Base-by-base conservation (phyloP, 2,329 filamentous ascomycete species). In the Teratosphaeria gauchensis region DNA sequence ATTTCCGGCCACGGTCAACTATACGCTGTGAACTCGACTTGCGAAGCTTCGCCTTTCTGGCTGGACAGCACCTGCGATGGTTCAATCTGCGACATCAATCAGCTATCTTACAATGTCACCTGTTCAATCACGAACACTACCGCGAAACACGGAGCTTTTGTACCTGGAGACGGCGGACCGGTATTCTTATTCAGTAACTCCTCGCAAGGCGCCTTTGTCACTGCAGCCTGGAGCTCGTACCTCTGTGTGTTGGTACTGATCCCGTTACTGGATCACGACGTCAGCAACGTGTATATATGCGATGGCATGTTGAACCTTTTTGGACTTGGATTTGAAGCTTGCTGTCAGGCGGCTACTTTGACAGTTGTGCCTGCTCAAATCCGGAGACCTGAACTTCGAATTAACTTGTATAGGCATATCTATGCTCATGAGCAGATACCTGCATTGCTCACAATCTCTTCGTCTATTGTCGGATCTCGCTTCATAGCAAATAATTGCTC, bases 401-500 rank as follows among this genome's bases (percentile, higher is more conserved):
- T 53, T 24, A 33, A 28, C 24, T 8, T 53, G 24, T 31, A 31
- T 14, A 4, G 51, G 31, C 30, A 14, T n/a, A 12, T 33, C 21
- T 31, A 31, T 30, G n/a, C 31, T 19, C 30, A 53, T 24, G 28
- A 53, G 31, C 51, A 28, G 14, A 33, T n/a, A n/a, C 28, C 51
- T 21, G 31, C 51, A n/a, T n/a, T 33, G 21, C 31, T 53, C 51
- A 53, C 28, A n/a, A 53, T 32, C 21, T 53, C 51, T 53, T 19
- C 24, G 24, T 53, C 51, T 8, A 53, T 53, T 14, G 16, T 53
- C 1, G 51, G 51, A 30, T 62, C 58, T 54, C 60, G 57, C 35
- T 21, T 58, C 8, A 51, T 46, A 12, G 33, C 51, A 33, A 61
- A 62, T 51, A 76, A 42, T 4, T 65, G 67, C 60, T 72, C 68